Conservation (phyloP, 495 filamentous ascomycete genomes). For the Penicillium simplicissimum region DNA sequence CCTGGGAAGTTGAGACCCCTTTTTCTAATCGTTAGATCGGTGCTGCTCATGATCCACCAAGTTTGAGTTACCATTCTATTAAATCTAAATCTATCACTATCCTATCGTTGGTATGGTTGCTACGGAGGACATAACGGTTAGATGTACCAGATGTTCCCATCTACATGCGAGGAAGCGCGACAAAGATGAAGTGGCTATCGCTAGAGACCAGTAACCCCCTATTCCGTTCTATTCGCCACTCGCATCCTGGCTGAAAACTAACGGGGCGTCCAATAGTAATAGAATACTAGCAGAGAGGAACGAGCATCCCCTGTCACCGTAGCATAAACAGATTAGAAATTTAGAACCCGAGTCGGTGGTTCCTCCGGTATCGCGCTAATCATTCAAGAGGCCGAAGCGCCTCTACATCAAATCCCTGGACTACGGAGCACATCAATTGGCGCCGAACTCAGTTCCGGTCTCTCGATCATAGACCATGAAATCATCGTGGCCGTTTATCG, state of each 20-base stretch:
- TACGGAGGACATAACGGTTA: no score
- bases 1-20: background rate
- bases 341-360: background rate
- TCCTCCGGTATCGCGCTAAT: background rate
- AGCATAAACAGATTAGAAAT: no score
- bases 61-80: background rate
- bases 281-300: no score
- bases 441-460: background rate
- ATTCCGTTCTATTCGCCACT: no score
- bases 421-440: background rate
- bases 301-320: no score
- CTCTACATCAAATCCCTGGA: background rate
- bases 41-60: background rate
- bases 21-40: background rate
- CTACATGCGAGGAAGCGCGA: no score
- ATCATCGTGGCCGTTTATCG: constrained; percentile 4
- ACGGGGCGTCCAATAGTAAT: no score
- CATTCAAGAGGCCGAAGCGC: background rate
- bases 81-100: background rate
- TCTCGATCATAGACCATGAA: background rate
- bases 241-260: no score
- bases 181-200: no score
- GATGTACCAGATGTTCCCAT: no score
- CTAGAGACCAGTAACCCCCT: no score
- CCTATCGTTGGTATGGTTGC: background rate